Evolutionary conservation across 495 filamentous ascomycete genomes (phyloP).

Genomic region (Neurospora sp.): DNA sequence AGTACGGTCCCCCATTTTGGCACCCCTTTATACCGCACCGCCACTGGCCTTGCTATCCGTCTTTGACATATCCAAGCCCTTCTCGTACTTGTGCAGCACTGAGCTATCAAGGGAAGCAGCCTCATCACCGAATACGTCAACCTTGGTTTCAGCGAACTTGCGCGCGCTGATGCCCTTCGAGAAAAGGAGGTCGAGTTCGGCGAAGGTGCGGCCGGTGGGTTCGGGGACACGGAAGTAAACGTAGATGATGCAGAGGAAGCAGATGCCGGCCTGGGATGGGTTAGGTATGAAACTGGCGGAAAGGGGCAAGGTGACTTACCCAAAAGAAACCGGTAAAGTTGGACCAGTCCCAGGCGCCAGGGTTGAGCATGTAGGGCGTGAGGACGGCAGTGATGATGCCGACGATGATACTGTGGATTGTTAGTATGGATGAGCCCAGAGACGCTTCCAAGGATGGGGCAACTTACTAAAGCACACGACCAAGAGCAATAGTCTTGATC

Average conservation of each 20-base stretch:
- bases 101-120: slow-evolving; percentile 28
- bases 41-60: background rate
- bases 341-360: slow-evolving; percentile 61
- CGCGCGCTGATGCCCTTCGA: slow-evolving; percentile 53
- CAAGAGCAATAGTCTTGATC: slow-evolving; percentile 59
- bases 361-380: slow-evolving; percentile 70
- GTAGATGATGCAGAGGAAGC: slow-evolving; percentile 63
- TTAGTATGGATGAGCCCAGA: slow-evolving; percentile 4
- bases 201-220: slow-evolving; percentile 58
- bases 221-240: slow-evolving; percentile 69
- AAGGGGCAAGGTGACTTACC: slow-evolving; percentile 28
- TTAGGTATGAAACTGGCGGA: background rate
- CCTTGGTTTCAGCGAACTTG: slow-evolving; percentile 54
- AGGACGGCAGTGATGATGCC: slow-evolving; percentile 59
- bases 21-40: background rate
- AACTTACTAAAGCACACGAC: slow-evolving; percentile 54
- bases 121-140: slow-evolving; percentile 57
- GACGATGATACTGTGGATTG: slow-evolving; percentile 45
- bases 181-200: slow-evolving; percentile 66
- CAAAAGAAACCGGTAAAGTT: slow-evolving; percentile 79
- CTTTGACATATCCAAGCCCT: slow-evolving; percentile 15
- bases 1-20: background rate
- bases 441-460: background rate
- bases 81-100: slow-evolving; percentile 39
- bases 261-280: slow-evolving; percentile 41